Evolutionary conservation across 2,329 filamentous ascomycete genomes (phyloP).

Genomic region (Thielaviopsis euricoi): DNA sequence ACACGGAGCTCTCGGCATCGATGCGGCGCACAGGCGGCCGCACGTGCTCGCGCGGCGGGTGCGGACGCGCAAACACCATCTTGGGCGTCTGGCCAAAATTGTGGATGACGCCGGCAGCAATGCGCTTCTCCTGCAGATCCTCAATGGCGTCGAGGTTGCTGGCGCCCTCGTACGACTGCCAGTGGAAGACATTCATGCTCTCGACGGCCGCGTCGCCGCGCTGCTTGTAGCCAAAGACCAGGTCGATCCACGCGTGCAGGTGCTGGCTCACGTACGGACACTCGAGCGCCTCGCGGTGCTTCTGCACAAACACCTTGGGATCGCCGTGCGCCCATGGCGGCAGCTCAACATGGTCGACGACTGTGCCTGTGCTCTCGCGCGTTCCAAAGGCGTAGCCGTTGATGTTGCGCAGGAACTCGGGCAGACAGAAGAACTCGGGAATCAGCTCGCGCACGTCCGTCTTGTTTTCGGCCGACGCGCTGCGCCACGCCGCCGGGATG

Average conservation of each 20-base stretch:
- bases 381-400: slow-evolving; percentile 90
- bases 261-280: slow-evolving; percentile 82
- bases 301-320: slow-evolving; percentile 85
- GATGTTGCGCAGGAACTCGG: slow-evolving; percentile 85
- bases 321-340: slow-evolving; percentile 96
- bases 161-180: slow-evolving; percentile 85
- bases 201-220: slow-evolving; percentile 83
- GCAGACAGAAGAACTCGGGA: slow-evolving; percentile 92
- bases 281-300: slow-evolving; percentile 89
- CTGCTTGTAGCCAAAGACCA: slow-evolving; percentile 90
- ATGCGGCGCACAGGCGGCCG: slow-evolving; percentile 50
- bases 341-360: slow-evolving; percentile 74
- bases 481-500: slow-evolving; percentile 78
- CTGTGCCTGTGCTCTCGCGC: slow-evolving; percentile 61
- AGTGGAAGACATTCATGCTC: slow-evolving; percentile 87
- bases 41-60: slow-evolving; percentile 57
- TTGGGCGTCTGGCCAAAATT: slow-evolving; percentile 97
- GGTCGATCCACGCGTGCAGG: slow-evolving; percentile 87
- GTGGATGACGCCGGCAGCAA: slow-evolving; percentile 91
- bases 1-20: slow-evolving; percentile 48
- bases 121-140: slow-evolving; percentile 70
- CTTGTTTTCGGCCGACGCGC: slow-evolving; percentile 77
- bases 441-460: slow-evolving; percentile 89
- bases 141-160: slow-evolving; percentile 83
- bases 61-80: slow-evolving; percentile 74